Conservation (phyloP, 208 protist species). For the Crithidia expoeki region DNA sequence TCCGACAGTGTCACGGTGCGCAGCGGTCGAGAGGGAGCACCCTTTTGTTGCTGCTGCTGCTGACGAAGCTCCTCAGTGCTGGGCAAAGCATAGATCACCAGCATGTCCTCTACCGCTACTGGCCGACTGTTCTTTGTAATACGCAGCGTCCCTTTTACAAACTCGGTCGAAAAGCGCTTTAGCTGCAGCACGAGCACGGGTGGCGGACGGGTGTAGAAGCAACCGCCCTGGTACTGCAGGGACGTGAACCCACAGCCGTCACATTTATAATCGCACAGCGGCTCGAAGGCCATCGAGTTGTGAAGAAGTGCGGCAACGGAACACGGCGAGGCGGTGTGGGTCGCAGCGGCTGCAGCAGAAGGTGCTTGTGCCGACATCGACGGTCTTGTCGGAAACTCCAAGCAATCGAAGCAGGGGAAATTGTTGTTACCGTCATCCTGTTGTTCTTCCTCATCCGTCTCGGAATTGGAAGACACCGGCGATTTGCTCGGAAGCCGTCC, state of each 20-base stretch:
- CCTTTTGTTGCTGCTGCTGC: conserved; percentile 2
- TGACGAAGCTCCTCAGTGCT: conserved; percentile 20
- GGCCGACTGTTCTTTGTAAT: conserved; percentile 30
- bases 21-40: not conserved
- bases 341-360: not conserved
- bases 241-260: conserved; percentile 53
- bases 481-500: no score
- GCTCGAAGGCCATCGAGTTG: conserved; percentile 47
- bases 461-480: no score
- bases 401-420: no score
- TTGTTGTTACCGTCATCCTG: no score
- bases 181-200: conserved; percentile 71
- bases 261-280: conserved; percentile 68
- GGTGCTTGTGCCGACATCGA: not conserved
- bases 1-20: conserved; percentile 8
- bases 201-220: conserved; percentile 59
- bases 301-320: conserved; percentile 46
- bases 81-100: conserved; percentile 31
- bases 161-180: conserved; percentile 72
- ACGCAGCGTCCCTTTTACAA: conserved; percentile 34
- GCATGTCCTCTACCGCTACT: conserved; percentile 28
- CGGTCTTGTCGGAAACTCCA: no score
- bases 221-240: conserved; percentile 62
- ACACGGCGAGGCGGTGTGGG: conserved; percentile 3
- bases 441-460: no score